phyloP scores from a whole-genome alignment of 257 asterid genomes.

The Paulownia fortunei region DNA sequence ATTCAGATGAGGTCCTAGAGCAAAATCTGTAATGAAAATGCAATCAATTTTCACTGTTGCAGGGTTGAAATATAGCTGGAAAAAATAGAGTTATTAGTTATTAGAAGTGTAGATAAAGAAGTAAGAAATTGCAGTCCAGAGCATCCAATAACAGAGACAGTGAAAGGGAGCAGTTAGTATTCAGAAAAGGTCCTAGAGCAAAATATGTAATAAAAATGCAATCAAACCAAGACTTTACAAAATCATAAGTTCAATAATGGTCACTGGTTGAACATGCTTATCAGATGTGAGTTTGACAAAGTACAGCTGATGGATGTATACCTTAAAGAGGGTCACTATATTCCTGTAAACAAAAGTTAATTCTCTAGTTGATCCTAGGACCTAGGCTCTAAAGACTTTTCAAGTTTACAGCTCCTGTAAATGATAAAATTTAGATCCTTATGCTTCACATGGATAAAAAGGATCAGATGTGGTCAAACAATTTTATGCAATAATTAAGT shows the following conservation, averaged over 20 bases:
- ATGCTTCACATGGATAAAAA: neutral
- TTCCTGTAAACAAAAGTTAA: neutral
- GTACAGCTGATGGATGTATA: neutral
- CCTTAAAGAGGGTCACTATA: neutral
- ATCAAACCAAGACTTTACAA: neutral
- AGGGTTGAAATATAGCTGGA: conserved; percentile 94
- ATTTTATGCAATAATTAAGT: neutral
- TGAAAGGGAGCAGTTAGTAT: conserved; percentile 1
- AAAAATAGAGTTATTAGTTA: conserved; percentile 25
- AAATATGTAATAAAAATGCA: neutral
- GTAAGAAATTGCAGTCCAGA: conserved; percentile 5
- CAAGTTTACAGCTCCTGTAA: too few relatives aligned
- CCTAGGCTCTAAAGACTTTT: neutral
- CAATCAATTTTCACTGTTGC: conserved; percentile 84
- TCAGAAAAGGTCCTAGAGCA: neutral
- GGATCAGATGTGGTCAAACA: neutral
- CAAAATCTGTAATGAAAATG: neutral
- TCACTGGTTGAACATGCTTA: conserved; percentile 22
- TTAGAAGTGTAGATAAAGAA: conserved; percentile 2
- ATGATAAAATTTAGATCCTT: neutral
- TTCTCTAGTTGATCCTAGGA: neutral
- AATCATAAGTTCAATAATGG: neutral
- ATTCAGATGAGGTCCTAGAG: neutral
- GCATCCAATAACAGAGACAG: conserved; percentile 15
- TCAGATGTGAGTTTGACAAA: neutral